Evolutionary conservation across 2,329 filamentous ascomycete species (phyloP), one percentile per base, ranked within the genome.

Genomic region (Rhytidhysteron rufulum): DNA sequence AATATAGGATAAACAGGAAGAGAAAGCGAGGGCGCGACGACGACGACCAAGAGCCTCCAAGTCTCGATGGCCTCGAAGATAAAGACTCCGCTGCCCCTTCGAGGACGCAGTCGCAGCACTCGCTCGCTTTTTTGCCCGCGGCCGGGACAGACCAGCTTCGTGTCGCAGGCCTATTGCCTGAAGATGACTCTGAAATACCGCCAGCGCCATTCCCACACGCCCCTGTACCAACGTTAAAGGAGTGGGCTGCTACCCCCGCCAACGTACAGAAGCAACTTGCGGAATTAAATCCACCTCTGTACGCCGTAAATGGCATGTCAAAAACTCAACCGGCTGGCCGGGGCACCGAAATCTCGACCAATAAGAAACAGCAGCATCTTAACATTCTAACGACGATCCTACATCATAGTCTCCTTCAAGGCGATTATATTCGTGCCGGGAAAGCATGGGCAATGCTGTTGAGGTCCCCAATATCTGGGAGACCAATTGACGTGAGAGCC

Each of bases 381-480:
- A 73, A 78, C 40, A 78, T 83, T 9, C 67, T 95, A 41, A 81
- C 81, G 2, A 74, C 82, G 3, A 71, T 90, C 15, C 67, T 93
- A 51, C 84, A 93, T 62, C 78, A 78, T 25, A 87, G 83, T 54
- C 73, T 96, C 30, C 74, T 83, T 20, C 72, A 80, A 45, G 79
- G 81, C 22, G 85, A 94, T 54, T 83, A 88, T 43, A 50, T 72
- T 2, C 82, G 85, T 30, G 89, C 90, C 1, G 79, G 79, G 36
- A 75, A 86, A 44, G 85, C 86, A 0, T 91, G 88, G 74, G 83
- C 80, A 1, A 67, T 95, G 49, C 73, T 95, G 22, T 61, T 89
- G 34, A 78, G 84, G 35, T 75, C 80, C 34, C 77, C 75, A 36
- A 69, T 82, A 18, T 57, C 67, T 42, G 80, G 80, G 3, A 62